Percentiles rank a stretch among this genome's conserved stretches.
These are phyloP conservation scores for Hermanozyma aechmeae DNA, from an alignment of 805 yeast genomes.

Conservation along the genomic window DNA sequence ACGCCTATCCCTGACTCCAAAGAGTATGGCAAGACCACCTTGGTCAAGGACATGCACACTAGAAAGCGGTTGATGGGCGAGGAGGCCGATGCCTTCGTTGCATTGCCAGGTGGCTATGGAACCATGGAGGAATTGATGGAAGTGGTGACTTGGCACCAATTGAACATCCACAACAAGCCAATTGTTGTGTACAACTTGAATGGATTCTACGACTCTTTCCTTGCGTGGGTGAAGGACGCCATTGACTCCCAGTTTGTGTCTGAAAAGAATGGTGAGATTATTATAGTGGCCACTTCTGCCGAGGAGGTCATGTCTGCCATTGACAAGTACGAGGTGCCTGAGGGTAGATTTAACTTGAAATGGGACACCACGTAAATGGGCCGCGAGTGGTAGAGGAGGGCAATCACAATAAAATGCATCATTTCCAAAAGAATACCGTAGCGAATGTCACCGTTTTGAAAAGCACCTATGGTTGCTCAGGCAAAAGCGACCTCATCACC, in stretches of 20 bases:
- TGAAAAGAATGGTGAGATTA: slow-evolving; percentile 53
- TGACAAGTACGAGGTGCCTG: slow-evolving; percentile 54
- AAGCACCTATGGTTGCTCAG: no score
- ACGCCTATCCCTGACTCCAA: slow-evolving; percentile 54
- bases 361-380: slow-evolving; percentile 41
- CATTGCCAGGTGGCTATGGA: slow-evolving; percentile 90
- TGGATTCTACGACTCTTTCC: slow-evolving; percentile 70
- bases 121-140: slow-evolving; percentile 86
- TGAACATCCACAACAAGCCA: slow-evolving; percentile 79
- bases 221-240: slow-evolving; percentile 52
- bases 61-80: slow-evolving; percentile 80
- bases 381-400: no score
- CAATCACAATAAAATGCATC: no score
- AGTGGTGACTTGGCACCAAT: slow-evolving; percentile 83
- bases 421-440: no score
- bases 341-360: slow-evolving; percentile 62
- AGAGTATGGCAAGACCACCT: slow-evolving; percentile 66
- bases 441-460: no score
- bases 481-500: no score
- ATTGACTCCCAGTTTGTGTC: slow-evolving; percentile 62
- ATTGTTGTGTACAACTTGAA: slow-evolving; percentile 67
- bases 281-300: slow-evolving; percentile 58
- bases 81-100: slow-evolving; percentile 80
- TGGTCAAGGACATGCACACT: slow-evolving; percentile 85
- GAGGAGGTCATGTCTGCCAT: slow-evolving; percentile 60